phyloP scores from a whole-genome alignment of 371 early-diverging fungal genomes.

The Saksenaea oblongispora region DNA sequence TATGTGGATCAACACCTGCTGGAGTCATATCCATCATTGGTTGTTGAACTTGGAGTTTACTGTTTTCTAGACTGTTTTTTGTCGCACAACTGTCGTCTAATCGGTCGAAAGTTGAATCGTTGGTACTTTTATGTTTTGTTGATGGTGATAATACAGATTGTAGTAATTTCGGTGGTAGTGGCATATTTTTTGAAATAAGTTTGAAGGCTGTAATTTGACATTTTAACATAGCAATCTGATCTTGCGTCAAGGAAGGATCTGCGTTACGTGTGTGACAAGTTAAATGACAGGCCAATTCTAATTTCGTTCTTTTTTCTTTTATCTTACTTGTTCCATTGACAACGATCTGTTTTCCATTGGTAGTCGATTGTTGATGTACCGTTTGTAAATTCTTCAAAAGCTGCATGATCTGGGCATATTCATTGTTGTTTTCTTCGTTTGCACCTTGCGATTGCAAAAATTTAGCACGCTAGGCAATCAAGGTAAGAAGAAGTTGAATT shows the following conservation, averaged over 20 bases:
- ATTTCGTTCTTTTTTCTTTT: slow-evolving; percentile 2
- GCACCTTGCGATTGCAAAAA: slow-evolving; percentile 61
- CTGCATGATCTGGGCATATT: slow-evolving; percentile 68
- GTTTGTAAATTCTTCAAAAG: slow-evolving; percentile 49
- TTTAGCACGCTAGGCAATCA: slow-evolving; percentile 31
- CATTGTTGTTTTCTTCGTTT: slow-evolving; percentile 67
- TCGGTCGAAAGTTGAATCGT: slow-evolving; percentile 12
- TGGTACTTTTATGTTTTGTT: background rate
- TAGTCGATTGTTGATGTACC: slow-evolving; percentile 10
- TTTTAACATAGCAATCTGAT: slow-evolving; percentile 70
- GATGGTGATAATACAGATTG: slow-evolving; percentile 66
- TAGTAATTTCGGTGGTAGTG: slow-evolving; percentile 73
- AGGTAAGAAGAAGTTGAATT: background rate
- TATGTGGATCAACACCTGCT: slow-evolving; percentile 73
- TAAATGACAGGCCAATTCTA: background rate
- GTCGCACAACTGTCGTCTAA: background rate
- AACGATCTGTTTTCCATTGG: background rate
- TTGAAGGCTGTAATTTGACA: slow-evolving; percentile 84
- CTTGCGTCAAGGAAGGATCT: slow-evolving; percentile 42
- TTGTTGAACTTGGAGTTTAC: background rate
- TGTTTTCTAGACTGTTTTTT: background rate
- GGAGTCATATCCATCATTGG: slow-evolving; percentile 61
- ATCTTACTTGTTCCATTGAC: slow-evolving; percentile 3
- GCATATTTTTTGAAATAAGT: slow-evolving; percentile 77
- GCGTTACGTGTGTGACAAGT: background rate